Evolutionary conservation across 768 basidiomycete species (phyloP).

Genomic region (Lactarius vividus): DNA sequence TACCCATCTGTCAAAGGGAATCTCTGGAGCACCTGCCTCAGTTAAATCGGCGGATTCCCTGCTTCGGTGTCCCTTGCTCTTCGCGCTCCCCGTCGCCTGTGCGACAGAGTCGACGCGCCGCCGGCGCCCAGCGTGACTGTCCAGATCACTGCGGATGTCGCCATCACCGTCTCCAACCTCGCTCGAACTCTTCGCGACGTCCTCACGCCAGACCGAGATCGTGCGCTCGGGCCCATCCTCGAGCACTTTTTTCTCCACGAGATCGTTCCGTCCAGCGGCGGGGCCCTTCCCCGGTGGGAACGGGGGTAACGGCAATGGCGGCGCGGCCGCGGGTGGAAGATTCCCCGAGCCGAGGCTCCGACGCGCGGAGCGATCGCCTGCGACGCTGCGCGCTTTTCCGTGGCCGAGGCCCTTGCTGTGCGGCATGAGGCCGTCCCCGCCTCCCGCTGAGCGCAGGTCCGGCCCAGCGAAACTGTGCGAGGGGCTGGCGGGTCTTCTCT

Average conservation of each 20-base stretch:
- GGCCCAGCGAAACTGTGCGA: slow-evolving; percentile 20
- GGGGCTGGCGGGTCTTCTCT: slow-evolving; percentile 20
- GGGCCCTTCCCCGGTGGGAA: slow-evolving; percentile 16
- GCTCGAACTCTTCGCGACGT: slow-evolving; percentile 33
- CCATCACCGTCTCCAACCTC: slow-evolving; percentile 14
- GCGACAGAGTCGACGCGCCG: slow-evolving; percentile 18
- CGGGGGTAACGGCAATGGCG: not conserved
- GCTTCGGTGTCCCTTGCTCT: slow-evolving; percentile 27
- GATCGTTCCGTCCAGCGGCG: slow-evolving; percentile 30
- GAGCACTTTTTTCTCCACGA: slow-evolving; percentile 35
- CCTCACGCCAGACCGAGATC: slow-evolving; percentile 39
- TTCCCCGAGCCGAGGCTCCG: slow-evolving; percentile 18
- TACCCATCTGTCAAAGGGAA: not conserved
- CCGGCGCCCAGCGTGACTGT: slow-evolving; percentile 31
- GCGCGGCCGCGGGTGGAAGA: not conserved
- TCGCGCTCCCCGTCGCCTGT: slow-evolving; percentile 16
- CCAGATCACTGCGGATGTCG: slow-evolving; percentile 26
- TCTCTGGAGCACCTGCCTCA: slow-evolving; percentile 29
- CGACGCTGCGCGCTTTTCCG: slow-evolving; percentile 26
- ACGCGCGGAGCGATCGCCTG: slow-evolving; percentile 11
- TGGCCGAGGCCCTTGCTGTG: not conserved
- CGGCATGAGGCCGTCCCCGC: not conserved
- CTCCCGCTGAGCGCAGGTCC: slow-evolving; percentile 3
- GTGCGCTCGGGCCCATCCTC: slow-evolving; percentile 38
- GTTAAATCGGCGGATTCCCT: slow-evolving; percentile 31